Conservation (phyloP, 805 yeast species). For the Monosporozyma aerobia region DNA sequence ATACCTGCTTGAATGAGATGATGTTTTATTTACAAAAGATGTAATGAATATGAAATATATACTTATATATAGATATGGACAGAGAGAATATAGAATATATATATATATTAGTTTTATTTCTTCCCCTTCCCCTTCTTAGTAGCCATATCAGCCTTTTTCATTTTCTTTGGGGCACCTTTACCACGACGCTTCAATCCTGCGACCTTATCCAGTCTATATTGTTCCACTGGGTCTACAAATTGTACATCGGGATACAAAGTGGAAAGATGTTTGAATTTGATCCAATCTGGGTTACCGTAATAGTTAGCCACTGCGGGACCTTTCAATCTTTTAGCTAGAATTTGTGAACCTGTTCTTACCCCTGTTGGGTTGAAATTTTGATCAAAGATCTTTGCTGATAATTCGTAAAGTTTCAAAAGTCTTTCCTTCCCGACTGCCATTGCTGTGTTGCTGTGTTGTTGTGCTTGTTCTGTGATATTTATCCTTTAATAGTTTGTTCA, state of each 20-base stretch:
- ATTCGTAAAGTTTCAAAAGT: conserved; percentile 46
- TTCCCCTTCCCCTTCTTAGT: conserved; percentile 35
- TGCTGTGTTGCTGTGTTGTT: background rate
- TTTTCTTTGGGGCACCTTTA: conserved; percentile 80
- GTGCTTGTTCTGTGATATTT: background rate
- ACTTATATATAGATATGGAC: background rate
- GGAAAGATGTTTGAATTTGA: conserved; percentile 53
- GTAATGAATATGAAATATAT: background rate
- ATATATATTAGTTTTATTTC: conserved; percentile 2
- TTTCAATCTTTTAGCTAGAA: conserved; percentile 54
- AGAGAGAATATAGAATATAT: background rate
- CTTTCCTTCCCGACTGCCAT: conserved; percentile 28
- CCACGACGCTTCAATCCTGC: conserved; percentile 71
- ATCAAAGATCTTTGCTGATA: conserved; percentile 59
- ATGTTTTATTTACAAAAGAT: background rate
- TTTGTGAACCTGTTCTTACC: conserved; percentile 63
- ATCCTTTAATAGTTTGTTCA: background rate
- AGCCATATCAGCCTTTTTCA: conserved; percentile 36
- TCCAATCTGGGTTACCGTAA: conserved; percentile 66
- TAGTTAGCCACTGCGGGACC: conserved; percentile 66
- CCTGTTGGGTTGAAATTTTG: conserved; percentile 59
- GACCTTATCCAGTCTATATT: conserved; percentile 56
- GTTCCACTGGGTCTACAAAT: conserved; percentile 60
- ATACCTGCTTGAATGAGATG: background rate
- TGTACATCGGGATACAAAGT: conserved; percentile 40